These are phyloP conservation scores for Cynanchum wilfordii DNA, from an alignment of 257 asterid genomes.

Conservation along the genomic window DNA sequence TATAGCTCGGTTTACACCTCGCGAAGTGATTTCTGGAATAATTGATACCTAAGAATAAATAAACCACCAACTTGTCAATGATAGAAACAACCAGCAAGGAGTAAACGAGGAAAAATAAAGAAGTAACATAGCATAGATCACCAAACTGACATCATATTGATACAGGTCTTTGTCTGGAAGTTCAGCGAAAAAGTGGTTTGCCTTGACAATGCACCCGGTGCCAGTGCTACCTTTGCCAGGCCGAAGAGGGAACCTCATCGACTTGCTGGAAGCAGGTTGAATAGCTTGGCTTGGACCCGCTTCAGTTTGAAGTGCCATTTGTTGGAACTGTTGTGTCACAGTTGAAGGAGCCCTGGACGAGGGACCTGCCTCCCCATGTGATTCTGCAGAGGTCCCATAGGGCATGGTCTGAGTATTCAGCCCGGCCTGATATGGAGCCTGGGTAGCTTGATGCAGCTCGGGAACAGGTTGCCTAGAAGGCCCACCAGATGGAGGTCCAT, in stretches of 20 bases:
- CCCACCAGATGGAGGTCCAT: constrained; percentile 67
- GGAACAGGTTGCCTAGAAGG: constrained; percentile 67
- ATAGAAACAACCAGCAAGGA: background rate
- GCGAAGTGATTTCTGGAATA: constrained; percentile 73
- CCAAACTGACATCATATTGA: constrained; percentile 82
- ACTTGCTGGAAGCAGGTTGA: constrained; percentile 79
- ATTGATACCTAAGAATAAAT: constrained; percentile 56
- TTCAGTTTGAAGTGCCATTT: constrained; percentile 45
- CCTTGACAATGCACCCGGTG: constrained; percentile 69
- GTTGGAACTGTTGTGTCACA: constrained; percentile 39
- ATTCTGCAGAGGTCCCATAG: constrained; percentile 34
- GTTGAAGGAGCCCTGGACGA: constrained; percentile 35
- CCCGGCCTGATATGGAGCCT: constrained; percentile 48
- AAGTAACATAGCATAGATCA: no score
- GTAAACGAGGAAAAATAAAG: background rate
- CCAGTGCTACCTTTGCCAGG: constrained; percentile 86
- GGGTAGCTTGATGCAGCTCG: constrained; percentile 99
- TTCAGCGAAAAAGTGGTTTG: constrained; percentile 88
- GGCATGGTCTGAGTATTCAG: constrained; percentile 35
- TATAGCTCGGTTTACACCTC: constrained; percentile 88
- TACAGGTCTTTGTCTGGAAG: constrained; percentile 90
- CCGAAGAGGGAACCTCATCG: constrained; percentile 75
- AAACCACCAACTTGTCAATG: constrained; percentile 3
- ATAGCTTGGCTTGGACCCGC: constrained; percentile 40
- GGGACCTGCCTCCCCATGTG: constrained; percentile 48